Evolutionary conservation across 1,284 basidiomycete species (phyloP).

Genomic region (Cutaneotrichosporon dermatis): DNA sequence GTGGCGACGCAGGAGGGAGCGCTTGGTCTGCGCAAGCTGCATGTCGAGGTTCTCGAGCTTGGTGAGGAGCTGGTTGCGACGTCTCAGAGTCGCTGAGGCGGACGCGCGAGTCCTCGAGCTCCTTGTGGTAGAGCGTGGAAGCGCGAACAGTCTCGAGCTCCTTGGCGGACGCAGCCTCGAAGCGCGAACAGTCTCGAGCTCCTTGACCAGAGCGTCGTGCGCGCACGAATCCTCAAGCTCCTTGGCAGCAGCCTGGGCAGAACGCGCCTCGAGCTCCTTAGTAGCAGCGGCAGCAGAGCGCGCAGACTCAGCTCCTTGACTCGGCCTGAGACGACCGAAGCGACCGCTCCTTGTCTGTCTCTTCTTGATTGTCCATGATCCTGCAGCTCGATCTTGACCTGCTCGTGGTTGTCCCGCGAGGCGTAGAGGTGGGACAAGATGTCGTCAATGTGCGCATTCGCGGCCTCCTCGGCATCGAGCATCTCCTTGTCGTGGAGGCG

Average conservation of each 20-base stretch:
- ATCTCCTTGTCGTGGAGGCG: neutral
- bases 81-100: constrained; percentile 2
- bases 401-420: no score
- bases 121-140: neutral
- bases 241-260: neutral
- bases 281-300: neutral
- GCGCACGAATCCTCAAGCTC: neutral
- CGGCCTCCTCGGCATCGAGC: neutral
- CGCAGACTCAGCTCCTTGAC: neutral
- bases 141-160: constrained; percentile 4
- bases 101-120: constrained; percentile 6
- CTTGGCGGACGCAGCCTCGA: neutral
- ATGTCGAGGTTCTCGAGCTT: constrained; percentile 12
- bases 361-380: neutral
- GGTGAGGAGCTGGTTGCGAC: constrained; percentile 8
- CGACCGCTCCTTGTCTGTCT: neutral
- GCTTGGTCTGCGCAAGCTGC: constrained; percentile 8
- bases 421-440: no score
- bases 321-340: neutral
- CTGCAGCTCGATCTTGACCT: neutral
- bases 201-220: neutral
- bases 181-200: no score
- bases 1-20: constrained; percentile 3
- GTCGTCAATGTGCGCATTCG: no score
- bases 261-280: constrained; percentile 5